Base-by-base conservation (phyloP, 2,329 filamentous ascomycete genomes). In the Beauveria australis region DNA sequence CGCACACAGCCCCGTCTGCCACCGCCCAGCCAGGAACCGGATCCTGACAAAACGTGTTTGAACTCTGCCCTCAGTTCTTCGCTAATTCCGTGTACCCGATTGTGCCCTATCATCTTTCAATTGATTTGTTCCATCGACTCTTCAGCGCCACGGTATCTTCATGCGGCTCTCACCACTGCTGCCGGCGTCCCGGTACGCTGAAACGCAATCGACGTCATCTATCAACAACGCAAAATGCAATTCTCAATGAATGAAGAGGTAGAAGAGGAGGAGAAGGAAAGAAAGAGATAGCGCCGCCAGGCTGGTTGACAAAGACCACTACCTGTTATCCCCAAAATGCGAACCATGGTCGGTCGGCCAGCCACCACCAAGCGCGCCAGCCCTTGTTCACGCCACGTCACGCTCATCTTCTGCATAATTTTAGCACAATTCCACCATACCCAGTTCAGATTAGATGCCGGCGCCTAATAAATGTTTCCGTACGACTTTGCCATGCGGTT, bases 51-150 rank as follows among this genome's bases (percentile, higher is more conserved):
- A 37, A 52, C 48, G 47, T 52, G 56, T 59, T 59, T 59, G 57
- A 53, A 46, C 12, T 47, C 37, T 53, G 44, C 19, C 49, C 22
- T 40, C 14, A 9, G 8, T 40, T 33, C 14, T 48, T 54, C 30
- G 41, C 22, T 49, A 53, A 41, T 60, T 41, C 58, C 58, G 58
- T 49, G 19, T 48, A 49, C 30, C 58, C 58, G 58, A 60, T 60
- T 44, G 41, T n/a, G 58, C 47, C 58, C 12, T 37, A 43, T 48
- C 37, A 19, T 22, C 24, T 19, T 53, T n/a, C 41, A 43, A 8
- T 43, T 30, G 19, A 28, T 22, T 43, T n/a, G 22, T 24, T 44
- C 9, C 41, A 2, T 19, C 1, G 18, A 16, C 54, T 28, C 5
- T 30, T 18, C 44, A 48, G n/a, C 44, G 43, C 43, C 10, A 26